Conservation (phyloP, 1,284 basidiomycete species). For the Mycena citricolor region DNA sequence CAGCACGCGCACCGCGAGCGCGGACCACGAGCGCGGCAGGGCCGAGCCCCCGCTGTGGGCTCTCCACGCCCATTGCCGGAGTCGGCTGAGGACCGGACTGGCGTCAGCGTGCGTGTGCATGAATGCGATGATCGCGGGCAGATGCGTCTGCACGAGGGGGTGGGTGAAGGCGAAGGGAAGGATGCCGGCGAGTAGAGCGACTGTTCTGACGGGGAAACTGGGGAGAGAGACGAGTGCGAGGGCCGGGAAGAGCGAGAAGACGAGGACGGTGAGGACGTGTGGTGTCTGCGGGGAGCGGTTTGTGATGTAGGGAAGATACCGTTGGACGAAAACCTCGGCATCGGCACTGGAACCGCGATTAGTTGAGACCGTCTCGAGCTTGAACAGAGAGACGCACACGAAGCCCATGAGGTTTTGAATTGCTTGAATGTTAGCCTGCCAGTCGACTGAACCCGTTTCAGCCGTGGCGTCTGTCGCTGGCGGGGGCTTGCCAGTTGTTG, state of each 20-base stretch:
- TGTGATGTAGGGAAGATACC: slow-evolving; percentile 34
- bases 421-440: slow-evolving; percentile 76
- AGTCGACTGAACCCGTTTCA: slow-evolving; percentile 58
- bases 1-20: slow-evolving; percentile 42
- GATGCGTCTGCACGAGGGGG: slow-evolving; percentile 34
- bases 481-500: slow-evolving; percentile 27
- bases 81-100: slow-evolving; percentile 2
- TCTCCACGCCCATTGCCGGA: slow-evolving; percentile 3
- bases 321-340: slow-evolving; percentile 34
- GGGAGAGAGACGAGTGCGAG: slow-evolving; percentile 50
- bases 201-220: slow-evolving; percentile 57
- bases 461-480: slow-evolving; percentile 40
- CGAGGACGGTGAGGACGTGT: slow-evolving; percentile 48
- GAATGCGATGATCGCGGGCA: slow-evolving; percentile 23
- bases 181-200: slow-evolving; percentile 57
- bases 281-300: slow-evolving; percentile 55
- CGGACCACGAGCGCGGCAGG: slow-evolving; percentile 25
- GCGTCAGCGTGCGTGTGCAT: slow-evolving; percentile 8
- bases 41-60: slow-evolving; percentile 4
- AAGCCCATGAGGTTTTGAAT: slow-evolving; percentile 82
- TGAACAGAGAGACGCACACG: slow-evolving; percentile 43
- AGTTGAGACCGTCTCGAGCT: not conserved
- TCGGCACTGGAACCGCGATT: slow-evolving; percentile 43
- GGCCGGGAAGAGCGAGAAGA: slow-evolving; percentile 44
- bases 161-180: slow-evolving; percentile 53